Percentiles rank a stretch among this genome's conserved stretches.
Evolutionary conservation across 768 basidiomycete species (phyloP).

Genomic region (Auriscalpium microsporum): DNA sequence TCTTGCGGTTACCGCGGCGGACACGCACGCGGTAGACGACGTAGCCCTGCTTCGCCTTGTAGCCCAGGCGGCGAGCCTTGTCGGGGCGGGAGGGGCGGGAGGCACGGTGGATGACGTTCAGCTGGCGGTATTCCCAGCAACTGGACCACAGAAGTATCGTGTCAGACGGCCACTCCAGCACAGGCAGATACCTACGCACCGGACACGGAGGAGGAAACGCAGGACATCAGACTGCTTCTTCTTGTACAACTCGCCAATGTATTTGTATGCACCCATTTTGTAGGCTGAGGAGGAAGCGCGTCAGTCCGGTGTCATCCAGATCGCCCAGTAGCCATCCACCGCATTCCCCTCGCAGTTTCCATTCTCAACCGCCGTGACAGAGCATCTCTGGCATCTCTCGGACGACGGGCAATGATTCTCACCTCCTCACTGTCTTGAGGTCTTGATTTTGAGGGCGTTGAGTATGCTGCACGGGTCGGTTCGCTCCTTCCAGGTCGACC

Average conservation of each 20-base stretch:
- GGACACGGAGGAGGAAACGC: slow-evolving; percentile 94
- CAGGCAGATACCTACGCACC: slow-evolving; percentile 39
- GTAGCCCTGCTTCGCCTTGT: slow-evolving; percentile 99
- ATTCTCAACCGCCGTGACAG: neutral
- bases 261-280: slow-evolving; percentile 93
- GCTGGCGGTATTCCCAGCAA: slow-evolving; percentile 98
- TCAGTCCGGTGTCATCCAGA: slow-evolving; percentile 10
- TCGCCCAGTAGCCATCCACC: slow-evolving; percentile 22
- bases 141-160: slow-evolving; percentile 28
- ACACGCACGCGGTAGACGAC: slow-evolving; percentile 97
- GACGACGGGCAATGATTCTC: slow-evolving; percentile 12
- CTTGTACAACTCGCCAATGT: slow-evolving; percentile 95
- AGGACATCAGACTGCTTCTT: slow-evolving; percentile 97
- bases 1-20: slow-evolving; percentile 97
- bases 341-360: slow-evolving; percentile 8
- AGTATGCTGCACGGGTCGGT: no score
- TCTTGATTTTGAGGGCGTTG: slow-evolving; percentile 17
- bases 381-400: slow-evolving; percentile 8
- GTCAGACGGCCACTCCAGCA: slow-evolving; percentile 2
- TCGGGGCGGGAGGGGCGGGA: slow-evolving; percentile 97
- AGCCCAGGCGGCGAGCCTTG: slow-evolving; percentile 96
- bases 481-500: no score
- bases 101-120: slow-evolving; percentile 97
- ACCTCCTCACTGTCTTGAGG: slow-evolving; percentile 25
- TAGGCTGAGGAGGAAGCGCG: slow-evolving; percentile 25